Conservation (phyloP, 2,329 filamentous ascomycete genomes). For the Monosporascus sp. region DNA sequence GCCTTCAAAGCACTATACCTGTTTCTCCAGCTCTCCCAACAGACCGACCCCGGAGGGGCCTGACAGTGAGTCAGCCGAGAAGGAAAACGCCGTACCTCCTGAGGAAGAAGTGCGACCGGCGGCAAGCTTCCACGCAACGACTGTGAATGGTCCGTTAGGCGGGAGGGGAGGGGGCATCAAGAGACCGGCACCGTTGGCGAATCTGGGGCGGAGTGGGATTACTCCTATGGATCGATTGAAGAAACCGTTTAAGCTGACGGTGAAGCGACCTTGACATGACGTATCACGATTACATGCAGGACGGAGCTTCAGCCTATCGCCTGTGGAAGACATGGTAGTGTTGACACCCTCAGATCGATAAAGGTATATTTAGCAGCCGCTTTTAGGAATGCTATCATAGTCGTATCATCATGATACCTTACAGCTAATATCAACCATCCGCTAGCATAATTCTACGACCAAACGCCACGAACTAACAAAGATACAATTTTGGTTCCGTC, state of each 20-base stretch:
- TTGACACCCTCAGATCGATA: too few species aligned
- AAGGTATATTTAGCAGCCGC: too few species aligned
- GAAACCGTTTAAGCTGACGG: conserved; percentile 53
- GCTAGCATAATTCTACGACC: too few species aligned
- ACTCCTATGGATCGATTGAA: conserved; percentile 44
- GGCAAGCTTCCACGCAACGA: conserved; percentile 47
- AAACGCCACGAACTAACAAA: background rate
- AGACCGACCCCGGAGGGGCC: conserved; percentile 12
- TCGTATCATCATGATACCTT: too few species aligned
- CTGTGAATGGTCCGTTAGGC: conserved; percentile 32
- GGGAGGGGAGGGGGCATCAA: conserved; percentile 32
- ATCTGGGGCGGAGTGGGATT: conserved; percentile 36
- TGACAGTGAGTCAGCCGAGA: conserved; percentile 13
- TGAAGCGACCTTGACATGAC: conserved; percentile 32
- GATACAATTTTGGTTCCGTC: background rate
- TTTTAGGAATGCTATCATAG: too few species aligned
- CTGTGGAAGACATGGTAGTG: too few species aligned
- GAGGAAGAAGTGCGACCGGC: conserved; percentile 34
- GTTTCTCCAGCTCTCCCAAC: conserved; percentile 53
- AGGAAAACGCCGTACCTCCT: conserved; percentile 21
- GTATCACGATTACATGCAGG: background rate
- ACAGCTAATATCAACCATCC: too few species aligned
- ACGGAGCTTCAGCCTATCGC: too few species aligned
- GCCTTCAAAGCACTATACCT: conserved; percentile 41
- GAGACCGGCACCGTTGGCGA: conserved; percentile 30